These are phyloP conservation scores for Alternaria sp. DNA, from an alignment of 2,329 filamentous ascomycete genomes.

Conservation along the genomic window DNA sequence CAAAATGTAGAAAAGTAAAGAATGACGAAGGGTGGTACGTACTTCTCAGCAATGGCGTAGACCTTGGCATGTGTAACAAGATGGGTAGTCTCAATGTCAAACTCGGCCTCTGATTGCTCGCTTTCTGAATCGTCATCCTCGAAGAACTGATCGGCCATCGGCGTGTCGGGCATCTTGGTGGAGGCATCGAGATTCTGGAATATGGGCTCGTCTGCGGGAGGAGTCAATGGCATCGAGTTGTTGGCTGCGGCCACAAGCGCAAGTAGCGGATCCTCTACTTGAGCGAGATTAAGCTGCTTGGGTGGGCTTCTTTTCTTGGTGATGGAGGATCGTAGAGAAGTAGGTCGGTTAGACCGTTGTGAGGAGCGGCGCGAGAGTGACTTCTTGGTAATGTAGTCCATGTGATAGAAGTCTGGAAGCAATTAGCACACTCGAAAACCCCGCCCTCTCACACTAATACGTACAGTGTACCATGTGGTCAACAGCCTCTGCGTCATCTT, in stretches of 20 bases:
- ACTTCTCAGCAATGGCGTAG: constrained; percentile 61
- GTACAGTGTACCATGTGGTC: constrained; percentile 54
- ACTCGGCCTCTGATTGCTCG: constrained; percentile 42
- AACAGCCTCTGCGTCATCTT: constrained; percentile 52
- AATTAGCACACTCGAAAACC: constrained; percentile 26
- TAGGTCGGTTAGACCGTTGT: constrained; percentile 35
- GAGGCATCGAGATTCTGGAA: constrained; percentile 33
- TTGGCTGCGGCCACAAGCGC: constrained; percentile 42
- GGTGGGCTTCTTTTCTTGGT: constrained; percentile 22
- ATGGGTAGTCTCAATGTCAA: constrained; percentile 51
- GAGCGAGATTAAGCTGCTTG: constrained; percentile 42
- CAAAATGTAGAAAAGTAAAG: constrained; percentile 20
- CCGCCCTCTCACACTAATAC: constrained; percentile 19
- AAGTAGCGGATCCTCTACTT: constrained; percentile 51
- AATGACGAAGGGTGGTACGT: constrained; percentile 35
- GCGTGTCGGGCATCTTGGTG: constrained; percentile 41
- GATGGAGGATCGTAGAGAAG: constrained; percentile 30
- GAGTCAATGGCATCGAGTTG: constrained; percentile 34
- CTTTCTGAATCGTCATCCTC: constrained; percentile 42
- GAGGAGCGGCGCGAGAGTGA: constrained; percentile 41
- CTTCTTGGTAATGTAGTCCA: constrained; percentile 51
- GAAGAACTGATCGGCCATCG: constrained; percentile 47
- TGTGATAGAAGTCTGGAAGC: constrained; percentile 51
- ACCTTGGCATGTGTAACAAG: constrained; percentile 58
- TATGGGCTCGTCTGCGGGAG: constrained; percentile 34